These are phyloP conservation scores for Candida coquimbonensis DNA, from an alignment of 805 yeast genomes.

Conservation along the genomic window DNA sequence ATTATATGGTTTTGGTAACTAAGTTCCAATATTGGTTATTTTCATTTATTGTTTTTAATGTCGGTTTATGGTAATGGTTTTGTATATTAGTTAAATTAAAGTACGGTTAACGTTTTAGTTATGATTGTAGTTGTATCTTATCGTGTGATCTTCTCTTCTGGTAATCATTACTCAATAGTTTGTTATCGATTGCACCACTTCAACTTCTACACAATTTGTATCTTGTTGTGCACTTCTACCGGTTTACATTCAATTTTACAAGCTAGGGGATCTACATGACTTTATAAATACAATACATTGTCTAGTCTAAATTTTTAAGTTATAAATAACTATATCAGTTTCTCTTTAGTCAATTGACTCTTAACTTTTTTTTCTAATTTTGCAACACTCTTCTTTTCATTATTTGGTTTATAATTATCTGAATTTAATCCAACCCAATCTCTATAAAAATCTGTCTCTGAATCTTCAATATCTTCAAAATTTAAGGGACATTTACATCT, in stretches of 20 bases:
- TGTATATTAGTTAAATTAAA: slow-evolving; percentile 10
- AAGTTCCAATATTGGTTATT: slow-evolving; percentile 23
- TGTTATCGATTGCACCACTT: too few species aligned
- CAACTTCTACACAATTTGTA: too few species aligned
- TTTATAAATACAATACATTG: too few species aligned
- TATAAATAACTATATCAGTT: neutral
- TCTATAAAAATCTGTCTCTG: slow-evolving; percentile 42
- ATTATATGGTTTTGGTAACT: slow-evolving; percentile 99
- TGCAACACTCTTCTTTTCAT: slow-evolving; percentile 22
- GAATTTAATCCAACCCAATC: slow-evolving; percentile 39
- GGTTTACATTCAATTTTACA: too few species aligned
- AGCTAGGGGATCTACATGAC: too few species aligned
- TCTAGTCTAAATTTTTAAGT: too few species aligned
- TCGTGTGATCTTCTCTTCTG: too few species aligned
- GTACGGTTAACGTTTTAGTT: slow-evolving; percentile 6
- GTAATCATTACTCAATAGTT: too few species aligned
- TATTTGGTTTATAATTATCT: slow-evolving; percentile 22
- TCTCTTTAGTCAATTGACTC: slow-evolving; percentile 1
- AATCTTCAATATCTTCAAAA: slow-evolving; percentile 51
- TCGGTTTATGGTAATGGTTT: slow-evolving; percentile 13
- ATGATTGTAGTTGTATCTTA: neutral
- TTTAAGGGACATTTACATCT: slow-evolving; percentile 69
- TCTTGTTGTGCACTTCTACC: too few species aligned
- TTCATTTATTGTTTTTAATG: slow-evolving; percentile 11
- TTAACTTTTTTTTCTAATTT: slow-evolving; percentile 22